Conservation (phyloP, 1,284 basidiomycete genomes). For the Cryptococcus jaspeensis region DNA sequence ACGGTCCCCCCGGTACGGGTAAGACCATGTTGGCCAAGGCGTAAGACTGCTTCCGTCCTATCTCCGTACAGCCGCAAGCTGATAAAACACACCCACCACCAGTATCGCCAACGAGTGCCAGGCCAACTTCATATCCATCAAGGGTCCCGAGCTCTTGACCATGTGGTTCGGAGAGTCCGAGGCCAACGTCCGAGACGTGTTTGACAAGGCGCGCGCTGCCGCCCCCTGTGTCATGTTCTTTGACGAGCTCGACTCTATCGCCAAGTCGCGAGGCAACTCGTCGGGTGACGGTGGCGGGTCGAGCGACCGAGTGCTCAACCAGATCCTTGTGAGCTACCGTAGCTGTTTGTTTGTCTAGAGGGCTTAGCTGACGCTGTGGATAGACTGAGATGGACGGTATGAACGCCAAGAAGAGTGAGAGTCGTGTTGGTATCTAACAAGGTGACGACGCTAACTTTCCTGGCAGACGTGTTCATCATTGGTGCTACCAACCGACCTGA, state of each 20-base stretch:
- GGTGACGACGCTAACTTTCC: constrained; percentile 6
- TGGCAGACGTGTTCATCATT: constrained; percentile 86
- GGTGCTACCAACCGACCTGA: constrained; percentile 99
- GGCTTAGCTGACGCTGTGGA: background rate
- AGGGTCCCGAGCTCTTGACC: constrained; percentile 93
- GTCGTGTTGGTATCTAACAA: background rate
- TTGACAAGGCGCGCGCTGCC: constrained; percentile 98
- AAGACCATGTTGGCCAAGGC: constrained; percentile 98
- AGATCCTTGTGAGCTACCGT: constrained; percentile 62
- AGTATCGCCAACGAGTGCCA: constrained; percentile 97
- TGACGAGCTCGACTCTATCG: constrained; percentile 98
- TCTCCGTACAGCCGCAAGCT: constrained; percentile 62
- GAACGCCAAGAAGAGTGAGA: constrained; percentile 87
- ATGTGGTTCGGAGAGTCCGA: constrained; percentile 99
- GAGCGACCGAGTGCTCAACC: constrained; percentile 94
- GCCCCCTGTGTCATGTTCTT: constrained; percentile 99
- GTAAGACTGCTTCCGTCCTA: constrained; percentile 65
- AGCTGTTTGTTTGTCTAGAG: constrained; percentile 19
- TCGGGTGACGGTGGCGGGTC: constrained; percentile 86
- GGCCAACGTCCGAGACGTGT: constrained; percentile 98
- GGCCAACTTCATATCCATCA: constrained; percentile 66
- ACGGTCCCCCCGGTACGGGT: constrained; percentile 96
- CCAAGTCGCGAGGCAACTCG: constrained; percentile 83
- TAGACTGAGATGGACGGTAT: constrained; percentile 99
- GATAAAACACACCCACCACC: constrained; percentile 58